These are phyloP conservation scores for Fusarium azukiicola DNA, from an alignment of 2,329 filamentous ascomycete genomes.

Conservation along the genomic window DNA sequence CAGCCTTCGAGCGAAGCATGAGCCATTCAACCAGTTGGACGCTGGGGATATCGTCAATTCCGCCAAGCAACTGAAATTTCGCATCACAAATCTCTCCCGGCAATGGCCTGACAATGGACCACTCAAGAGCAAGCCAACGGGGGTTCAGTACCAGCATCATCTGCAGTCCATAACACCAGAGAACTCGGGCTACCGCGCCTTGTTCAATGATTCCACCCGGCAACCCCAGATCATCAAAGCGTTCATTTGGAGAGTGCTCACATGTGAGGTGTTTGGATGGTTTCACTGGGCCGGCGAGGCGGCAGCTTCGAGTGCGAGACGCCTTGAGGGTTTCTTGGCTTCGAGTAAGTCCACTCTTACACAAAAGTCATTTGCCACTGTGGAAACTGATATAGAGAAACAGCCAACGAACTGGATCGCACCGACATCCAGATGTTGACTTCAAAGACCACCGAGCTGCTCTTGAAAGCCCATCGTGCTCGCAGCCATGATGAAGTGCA, in stretches of 20 bases:
- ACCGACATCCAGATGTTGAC: neutral
- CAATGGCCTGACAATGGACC: neutral
- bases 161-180: neutral
- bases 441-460: neutral
- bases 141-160: neutral
- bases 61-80: neutral
- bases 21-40: neutral
- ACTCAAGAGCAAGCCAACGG: neutral
- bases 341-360: neutral
- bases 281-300: neutral
- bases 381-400: neutral
- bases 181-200: neutral
- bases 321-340: neutral
- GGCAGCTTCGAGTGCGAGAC: neutral
- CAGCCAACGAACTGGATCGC: neutral
- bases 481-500: neutral
- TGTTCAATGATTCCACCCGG: neutral
- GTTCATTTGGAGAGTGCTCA: neutral
- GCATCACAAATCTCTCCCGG: neutral
- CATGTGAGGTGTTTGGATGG: neutral
- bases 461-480: neutral
- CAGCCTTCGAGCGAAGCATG: neutral
- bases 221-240: neutral
- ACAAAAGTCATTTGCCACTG: neutral
- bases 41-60: neutral